These are phyloP conservation scores for Caryopteris hybrid DNA, from an alignment of 305 asterid species.

Conservation along the genomic window DNA sequence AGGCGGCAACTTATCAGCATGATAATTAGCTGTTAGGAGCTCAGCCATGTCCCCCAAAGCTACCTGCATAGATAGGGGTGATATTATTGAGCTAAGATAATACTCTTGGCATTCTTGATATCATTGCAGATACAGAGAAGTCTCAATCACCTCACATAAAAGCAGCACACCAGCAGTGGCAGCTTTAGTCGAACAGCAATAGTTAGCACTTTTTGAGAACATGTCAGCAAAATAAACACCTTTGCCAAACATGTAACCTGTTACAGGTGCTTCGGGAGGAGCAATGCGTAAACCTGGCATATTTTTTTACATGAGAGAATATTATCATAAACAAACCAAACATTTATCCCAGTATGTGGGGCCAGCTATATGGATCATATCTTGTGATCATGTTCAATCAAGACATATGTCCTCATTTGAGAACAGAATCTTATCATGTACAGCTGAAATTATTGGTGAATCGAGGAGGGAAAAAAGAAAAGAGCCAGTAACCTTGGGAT, in stretches of 20 bases:
- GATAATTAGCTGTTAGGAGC: constrained; percentile 43
- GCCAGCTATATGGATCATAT: too few relatives aligned
- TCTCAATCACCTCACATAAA: constrained; percentile 68
- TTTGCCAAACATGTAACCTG: constrained; percentile 96
- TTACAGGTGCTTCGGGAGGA: constrained; percentile 95
- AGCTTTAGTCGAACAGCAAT: constrained; percentile 50
- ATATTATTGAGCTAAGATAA: too few relatives aligned
- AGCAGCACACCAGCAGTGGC: constrained; percentile 68
- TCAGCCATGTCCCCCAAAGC: constrained; percentile 96
- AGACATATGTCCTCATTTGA: too few relatives aligned
- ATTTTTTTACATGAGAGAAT: constrained; percentile 19
- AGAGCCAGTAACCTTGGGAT: constrained; percentile 89
- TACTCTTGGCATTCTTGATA: too few relatives aligned
- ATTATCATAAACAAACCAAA: too few relatives aligned
- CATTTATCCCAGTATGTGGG: neutral
- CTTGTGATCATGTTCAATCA: too few relatives aligned
- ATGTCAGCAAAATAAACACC: constrained; percentile 97
- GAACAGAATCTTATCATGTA: neutral
- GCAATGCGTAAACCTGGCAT: constrained; percentile 77
- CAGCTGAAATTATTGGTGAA: neutral
- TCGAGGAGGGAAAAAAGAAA: neutral
- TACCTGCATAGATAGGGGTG: constrained; percentile 63
- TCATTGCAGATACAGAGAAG: neutral
- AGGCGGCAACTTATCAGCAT: constrained; percentile 72
- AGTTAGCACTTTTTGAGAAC: constrained; percentile 97